These are phyloP conservation scores for Chlamydomonas incerta DNA, from an alignment of 139 green algal genomes.

Conservation along the genomic window DNA sequence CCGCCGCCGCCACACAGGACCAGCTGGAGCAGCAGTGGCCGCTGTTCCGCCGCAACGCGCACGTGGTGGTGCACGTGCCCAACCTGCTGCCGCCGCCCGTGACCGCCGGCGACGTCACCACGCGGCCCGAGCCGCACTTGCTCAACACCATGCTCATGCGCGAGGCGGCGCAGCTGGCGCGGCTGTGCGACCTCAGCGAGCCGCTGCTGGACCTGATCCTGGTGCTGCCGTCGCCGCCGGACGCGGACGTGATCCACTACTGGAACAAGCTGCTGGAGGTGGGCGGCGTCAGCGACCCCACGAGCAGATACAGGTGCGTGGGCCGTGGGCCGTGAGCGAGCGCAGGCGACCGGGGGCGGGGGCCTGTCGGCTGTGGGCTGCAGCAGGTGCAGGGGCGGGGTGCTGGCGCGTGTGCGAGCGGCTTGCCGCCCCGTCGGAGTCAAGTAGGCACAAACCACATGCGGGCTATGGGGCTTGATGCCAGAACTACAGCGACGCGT, in stretches of 20 bases:
- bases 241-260: conserved; percentile 60
- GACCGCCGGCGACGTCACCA: not conserved
- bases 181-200: conserved; percentile 70
- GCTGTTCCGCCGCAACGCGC: conserved; percentile 48
- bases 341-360: too few species aligned
- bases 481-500: too few species aligned
- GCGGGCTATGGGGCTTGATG: too few species aligned
- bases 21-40: conserved; percentile 45
- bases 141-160: conserved; percentile 34
- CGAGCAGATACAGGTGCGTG: conserved; percentile 36
- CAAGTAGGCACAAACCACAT: too few species aligned
- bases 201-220: conserved; percentile 48
- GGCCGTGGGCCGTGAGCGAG: too few species aligned
- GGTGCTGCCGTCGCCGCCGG: conserved; percentile 54
- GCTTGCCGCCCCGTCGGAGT: too few species aligned
- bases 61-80: conserved; percentile 72
- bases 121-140: conserved; percentile 29
- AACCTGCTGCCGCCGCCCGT: conserved; percentile 47
- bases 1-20: not conserved
- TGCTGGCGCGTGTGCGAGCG: too few species aligned
- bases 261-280: conserved; percentile 74
- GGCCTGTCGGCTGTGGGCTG: too few species aligned
- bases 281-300: conserved; percentile 49
- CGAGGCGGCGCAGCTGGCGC: conserved; percentile 67
- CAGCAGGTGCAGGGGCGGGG: too few species aligned